Evolutionary conservation across 257 asterid genomes (phyloP), one percentile per base, ranked within the genome.

Genomic region (Mentha longifolia): DNA sequence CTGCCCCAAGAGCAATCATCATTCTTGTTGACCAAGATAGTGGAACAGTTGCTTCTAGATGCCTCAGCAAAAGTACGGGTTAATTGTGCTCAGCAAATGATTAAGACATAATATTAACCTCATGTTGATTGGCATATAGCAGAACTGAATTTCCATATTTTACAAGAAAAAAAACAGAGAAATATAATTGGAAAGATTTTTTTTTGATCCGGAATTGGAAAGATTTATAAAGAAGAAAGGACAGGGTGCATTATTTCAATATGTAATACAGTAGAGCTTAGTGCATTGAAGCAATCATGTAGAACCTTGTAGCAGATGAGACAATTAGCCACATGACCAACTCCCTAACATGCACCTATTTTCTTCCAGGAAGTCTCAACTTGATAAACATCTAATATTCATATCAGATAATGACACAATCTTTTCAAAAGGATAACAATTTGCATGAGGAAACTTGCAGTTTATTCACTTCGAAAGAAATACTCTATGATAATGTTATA

Each of bases 1-100:
- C 99, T 50, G 99, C 99, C 60, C 99, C 99, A 61, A 95, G 90
- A 75, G 99, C 98, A 81, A 95, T 95, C 96, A 87, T 87, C 76
- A 95, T 92, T 81, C 99, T 87, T 62, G 90, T 92, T 35, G 96
- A 85, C 99, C 99, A 95, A 74, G 97, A 85, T 74, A 95, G 72
- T 30, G 96, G 91, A 78, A 82, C 85, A 75, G 92, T 83, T 68
- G 97, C 83, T 89, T 88, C 97, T 91, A 87, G 83, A 86, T 79
- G 84, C 91, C 90, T 85, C 97, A 70, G 82, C 51, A 83, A 85
- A 78, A 83, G 72, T 80, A 68, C 84, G 83, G 73, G 85, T 80
- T 77, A 87, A 75, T 74, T 74, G 75, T 71, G 89, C 82, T 79
- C 81, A 74, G 78, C 72, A 68, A 79, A 74, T 35, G 43, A 57